Percentiles rank a stretch among this genome's conserved stretches.
These are phyloP conservation scores for Carallia pectinifolia DNA, from an alignment of 345 rosid species.

Conservation along the genomic window DNA sequence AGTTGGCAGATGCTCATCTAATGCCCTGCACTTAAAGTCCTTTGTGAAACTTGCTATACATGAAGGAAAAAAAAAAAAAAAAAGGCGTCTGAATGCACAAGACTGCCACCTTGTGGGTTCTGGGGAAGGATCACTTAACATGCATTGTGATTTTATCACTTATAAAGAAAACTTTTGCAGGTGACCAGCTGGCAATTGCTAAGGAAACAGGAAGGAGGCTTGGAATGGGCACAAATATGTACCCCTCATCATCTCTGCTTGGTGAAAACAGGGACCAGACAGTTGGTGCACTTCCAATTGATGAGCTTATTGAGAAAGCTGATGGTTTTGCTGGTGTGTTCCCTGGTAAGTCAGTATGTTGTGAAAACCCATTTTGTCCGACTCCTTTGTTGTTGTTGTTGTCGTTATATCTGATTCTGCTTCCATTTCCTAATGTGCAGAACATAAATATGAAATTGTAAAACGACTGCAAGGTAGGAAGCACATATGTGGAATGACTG, in stretches of 20 bases:
- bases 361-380: neutral
- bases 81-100: too few relatives aligned
- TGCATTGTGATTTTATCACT: neutral
- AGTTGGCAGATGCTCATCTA: too few relatives aligned
- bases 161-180: slow-evolving; percentile 16
- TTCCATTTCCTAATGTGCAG: slow-evolving; percentile 22
- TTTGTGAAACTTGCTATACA: too few relatives aligned
- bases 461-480: slow-evolving; percentile 47
- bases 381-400: too few relatives aligned
- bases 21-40: too few relatives aligned
- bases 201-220: slow-evolving; percentile 68
- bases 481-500: slow-evolving; percentile 64
- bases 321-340: slow-evolving; percentile 73
- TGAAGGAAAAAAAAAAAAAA: too few relatives aligned
- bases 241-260: slow-evolving; percentile 53
- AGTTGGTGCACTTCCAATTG: slow-evolving; percentile 28
- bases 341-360: slow-evolving; percentile 32
- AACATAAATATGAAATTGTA: slow-evolving; percentile 62
- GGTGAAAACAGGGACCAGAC: slow-evolving; percentile 34
- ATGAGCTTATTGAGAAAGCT: slow-evolving; percentile 48
- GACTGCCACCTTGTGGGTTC: too few relatives aligned
- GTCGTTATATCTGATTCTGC: slow-evolving; percentile 5
- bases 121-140: neutral
- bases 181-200: slow-evolving; percentile 60
- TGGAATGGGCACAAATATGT: slow-evolving; percentile 58